Base-by-base conservation (phyloP, 2,329 filamentous ascomycete species). In the Xylariaceae sp. region DNA sequence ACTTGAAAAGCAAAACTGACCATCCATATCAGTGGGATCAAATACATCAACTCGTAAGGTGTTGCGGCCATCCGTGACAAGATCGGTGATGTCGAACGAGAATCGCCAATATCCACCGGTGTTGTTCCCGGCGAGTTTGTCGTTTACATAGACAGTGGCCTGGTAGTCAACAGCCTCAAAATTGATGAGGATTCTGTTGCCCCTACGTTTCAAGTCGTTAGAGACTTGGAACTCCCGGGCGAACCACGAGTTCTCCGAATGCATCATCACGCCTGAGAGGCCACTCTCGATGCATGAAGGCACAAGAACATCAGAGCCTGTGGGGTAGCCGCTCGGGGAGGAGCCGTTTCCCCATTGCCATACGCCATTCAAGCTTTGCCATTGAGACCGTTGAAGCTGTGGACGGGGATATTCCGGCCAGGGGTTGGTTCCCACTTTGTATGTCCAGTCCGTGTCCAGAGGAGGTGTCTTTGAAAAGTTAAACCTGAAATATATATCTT, bases 31-130 rank as follows among this genome's bases (percentile, higher is more conserved):
- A 0, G 87, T 89, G 0, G 87, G 87, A 55, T 90, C 87, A 47
- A 82, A 81, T 0, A 87, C 85, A 61, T 84, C 85, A 2, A 89
- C 83, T 18, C 84, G 73, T 78, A 87, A 65, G 50, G 81, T 77
- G 62, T 87, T 87, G 0, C 73, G 69, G 3, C 73, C 75, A 26
- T 75, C 75, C 1, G 64, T 68, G 30, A 79, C 39, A 11, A 72
- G 60, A 39, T 76, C 64, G 0, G 85, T 86, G 15, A 84, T 73
- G 61, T 88, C 84, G 16, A 87, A 58, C 1, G 75, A 79, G 63
- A 87, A 87, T 21, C 79, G 76, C 62, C 80, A 84, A 62, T 87
- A 87, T 0, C 85, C 85, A 20, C 85, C 85, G 1, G 76, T 72
- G 57, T 88, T 76, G 46, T 76, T 77, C 0, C 76, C 79, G 3